Evolutionary conservation across 2,329 filamentous ascomycete species (phyloP).

Genomic region (Pseudogymnoascus sp.): DNA sequence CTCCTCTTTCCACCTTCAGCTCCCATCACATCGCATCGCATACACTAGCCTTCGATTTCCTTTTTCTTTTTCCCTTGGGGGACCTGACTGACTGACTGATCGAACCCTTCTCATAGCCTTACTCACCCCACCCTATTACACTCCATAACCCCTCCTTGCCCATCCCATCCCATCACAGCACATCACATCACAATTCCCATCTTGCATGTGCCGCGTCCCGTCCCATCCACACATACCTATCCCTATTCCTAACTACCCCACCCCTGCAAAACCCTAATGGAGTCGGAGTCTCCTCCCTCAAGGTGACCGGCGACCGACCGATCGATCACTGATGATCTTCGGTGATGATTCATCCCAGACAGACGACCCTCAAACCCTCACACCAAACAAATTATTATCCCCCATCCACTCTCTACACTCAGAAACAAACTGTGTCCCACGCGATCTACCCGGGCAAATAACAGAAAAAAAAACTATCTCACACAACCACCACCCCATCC

Average conservation of each 20-base stretch:
- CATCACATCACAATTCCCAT: background rate
- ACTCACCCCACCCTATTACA: background rate
- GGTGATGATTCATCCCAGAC: background rate
- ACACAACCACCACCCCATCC: background rate
- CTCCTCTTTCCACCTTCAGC: background rate
- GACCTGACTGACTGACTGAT: background rate
- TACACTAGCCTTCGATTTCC: background rate
- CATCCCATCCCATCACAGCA: too few species aligned
- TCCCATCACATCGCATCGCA: background rate
- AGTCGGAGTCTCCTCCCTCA: background rate
- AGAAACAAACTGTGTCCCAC: background rate
- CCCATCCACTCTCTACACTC: background rate
- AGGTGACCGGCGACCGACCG: background rate
- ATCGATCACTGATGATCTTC: background rate
- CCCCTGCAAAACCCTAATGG: background rate
- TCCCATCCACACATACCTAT: background rate
- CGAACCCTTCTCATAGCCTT: background rate
- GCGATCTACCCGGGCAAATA: background rate
- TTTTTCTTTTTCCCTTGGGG: background rate
- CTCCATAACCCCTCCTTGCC: background rate
- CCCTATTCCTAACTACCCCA: background rate
- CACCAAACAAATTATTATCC: background rate
- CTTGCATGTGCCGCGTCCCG: background rate
- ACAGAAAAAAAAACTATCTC: background rate
- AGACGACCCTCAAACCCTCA: background rate